phyloP scores from a whole-genome alignment of 2,329 filamentous ascomycete genomes.

The Chaetomium sp. region DNA sequence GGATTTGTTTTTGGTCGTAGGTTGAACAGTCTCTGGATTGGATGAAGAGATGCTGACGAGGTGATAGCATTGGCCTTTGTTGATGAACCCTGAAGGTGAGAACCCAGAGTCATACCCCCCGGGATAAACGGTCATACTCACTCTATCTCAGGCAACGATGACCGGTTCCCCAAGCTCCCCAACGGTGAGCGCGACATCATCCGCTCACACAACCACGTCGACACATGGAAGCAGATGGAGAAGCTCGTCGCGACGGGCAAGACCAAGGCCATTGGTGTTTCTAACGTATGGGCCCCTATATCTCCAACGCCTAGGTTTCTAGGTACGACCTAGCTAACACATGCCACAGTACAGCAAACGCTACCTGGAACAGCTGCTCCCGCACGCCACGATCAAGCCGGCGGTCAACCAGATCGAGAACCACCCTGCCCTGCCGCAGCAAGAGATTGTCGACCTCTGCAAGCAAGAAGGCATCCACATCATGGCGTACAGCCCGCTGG shows the following conservation, averaged over 20 bases:
- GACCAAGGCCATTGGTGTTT: conserved; percentile 47
- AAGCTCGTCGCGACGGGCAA: conserved; percentile 55
- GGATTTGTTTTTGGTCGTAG: conserved; percentile 65
- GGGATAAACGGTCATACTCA: not conserved
- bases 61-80: conserved; percentile 66
- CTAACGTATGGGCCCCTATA: conserved; percentile 37
- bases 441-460: conserved; percentile 65
- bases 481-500: conserved; percentile 65
- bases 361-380: conserved; percentile 50
- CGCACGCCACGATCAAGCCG: conserved; percentile 47
- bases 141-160: conserved; percentile 50
- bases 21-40: conserved; percentile 17
- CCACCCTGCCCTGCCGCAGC: conserved; percentile 64
- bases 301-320: too few relatives aligned
- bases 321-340: not conserved
- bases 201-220: conserved; percentile 60
- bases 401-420: conserved; percentile 70
- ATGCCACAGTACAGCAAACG: conserved; percentile 44
- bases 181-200: conserved; percentile 71
- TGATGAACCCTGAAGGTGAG: conserved; percentile 68
- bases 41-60: not conserved
- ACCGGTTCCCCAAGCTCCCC: conserved; percentile 65
- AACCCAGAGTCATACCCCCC: not conserved
- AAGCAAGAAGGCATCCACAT: conserved; percentile 62
- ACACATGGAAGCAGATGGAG: conserved; percentile 75